Conservation (phyloP, 768 basidiomycete species). For the Hygrophorus russula region DNA sequence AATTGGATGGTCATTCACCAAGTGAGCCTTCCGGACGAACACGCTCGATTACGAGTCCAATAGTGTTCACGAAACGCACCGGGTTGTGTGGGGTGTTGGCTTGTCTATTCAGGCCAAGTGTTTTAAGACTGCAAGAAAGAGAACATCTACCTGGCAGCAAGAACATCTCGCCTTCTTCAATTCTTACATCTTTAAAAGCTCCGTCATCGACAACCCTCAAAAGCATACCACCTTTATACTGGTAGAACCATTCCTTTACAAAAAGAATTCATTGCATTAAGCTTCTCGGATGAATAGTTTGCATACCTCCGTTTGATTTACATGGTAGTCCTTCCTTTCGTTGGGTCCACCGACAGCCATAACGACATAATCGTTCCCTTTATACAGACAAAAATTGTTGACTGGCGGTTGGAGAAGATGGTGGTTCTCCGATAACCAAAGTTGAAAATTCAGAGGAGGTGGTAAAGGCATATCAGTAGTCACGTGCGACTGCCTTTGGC, state of each 20-base stretch:
- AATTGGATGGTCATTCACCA: constrained; percentile 34
- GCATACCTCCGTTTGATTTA: constrained; percentile 86
- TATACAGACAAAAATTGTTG: constrained; percentile 81
- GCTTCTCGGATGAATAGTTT: background rate
- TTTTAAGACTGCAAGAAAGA: background rate
- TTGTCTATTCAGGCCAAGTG: constrained; percentile 17
- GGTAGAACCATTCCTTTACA: constrained; percentile 94
- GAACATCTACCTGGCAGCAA: constrained; percentile 65
- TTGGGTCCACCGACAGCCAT: constrained; percentile 98
- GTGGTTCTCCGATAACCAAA: constrained; percentile 78
- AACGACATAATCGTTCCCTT: constrained; percentile 79
- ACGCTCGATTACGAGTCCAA: constrained; percentile 87
- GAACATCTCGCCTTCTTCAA: constrained; percentile 97
- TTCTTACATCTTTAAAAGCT: constrained; percentile 73
- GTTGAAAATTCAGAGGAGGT: constrained; percentile 79
- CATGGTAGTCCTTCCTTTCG: constrained; percentile 85
- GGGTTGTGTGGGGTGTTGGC: constrained; percentile 97
- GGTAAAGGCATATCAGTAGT: constrained; percentile 48
- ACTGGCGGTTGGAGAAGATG: constrained; percentile 84
- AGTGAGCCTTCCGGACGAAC: constrained; percentile 62
- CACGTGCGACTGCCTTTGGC: constrained; percentile 1
- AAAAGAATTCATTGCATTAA: background rate
- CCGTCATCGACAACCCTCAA: constrained; percentile 77
- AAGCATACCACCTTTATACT: constrained; percentile 89
- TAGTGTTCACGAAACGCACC: constrained; percentile 79